Percentiles rank a stretch among this genome's conserved stretches.
These are phyloP conservation scores for Pleurotus pulmonarius DNA, from an alignment of 768 basidiomycete species.

Conservation along the genomic window DNA sequence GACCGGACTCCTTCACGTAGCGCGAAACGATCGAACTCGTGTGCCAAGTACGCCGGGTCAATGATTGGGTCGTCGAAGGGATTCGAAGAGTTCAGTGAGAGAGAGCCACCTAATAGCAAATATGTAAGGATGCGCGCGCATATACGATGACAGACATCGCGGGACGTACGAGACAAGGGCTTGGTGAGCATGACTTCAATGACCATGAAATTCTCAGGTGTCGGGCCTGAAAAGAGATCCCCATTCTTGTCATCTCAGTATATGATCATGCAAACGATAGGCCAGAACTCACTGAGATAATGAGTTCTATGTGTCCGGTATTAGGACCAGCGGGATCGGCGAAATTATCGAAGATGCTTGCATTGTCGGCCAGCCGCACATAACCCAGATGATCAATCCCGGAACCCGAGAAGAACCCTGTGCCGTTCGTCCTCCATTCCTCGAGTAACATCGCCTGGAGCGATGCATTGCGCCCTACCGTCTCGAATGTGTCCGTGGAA, in stretches of 20 bases:
- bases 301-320: slow-evolving; percentile 18
- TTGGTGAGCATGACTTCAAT: slow-evolving; percentile 22
- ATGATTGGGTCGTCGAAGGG: slow-evolving; percentile 46
- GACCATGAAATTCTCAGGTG: slow-evolving; percentile 27
- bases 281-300: slow-evolving; percentile 12
- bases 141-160: background rate
- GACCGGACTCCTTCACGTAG: slow-evolving; percentile 21
- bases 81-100: slow-evolving; percentile 37
- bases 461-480: slow-evolving; percentile 19
- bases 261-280: background rate
- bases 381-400: slow-evolving; percentile 15
- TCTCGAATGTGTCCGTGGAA: slow-evolving; percentile 22
- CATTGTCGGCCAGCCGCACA: slow-evolving; percentile 14
- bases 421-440: slow-evolving; percentile 22
- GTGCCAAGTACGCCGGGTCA: slow-evolving; percentile 41
- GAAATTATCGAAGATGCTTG: slow-evolving; percentile 13
- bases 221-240: slow-evolving; percentile 10
- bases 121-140: background rate
- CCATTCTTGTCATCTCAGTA: background rate
- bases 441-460: slow-evolving; percentile 16
- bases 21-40: slow-evolving; percentile 24
- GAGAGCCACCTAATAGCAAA: slow-evolving; percentile 26
- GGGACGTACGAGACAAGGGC: slow-evolving; percentile 30
- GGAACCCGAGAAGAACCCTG: slow-evolving; percentile 18
- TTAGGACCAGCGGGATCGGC: slow-evolving; percentile 21